Conservation (phyloP, 139 green algal genomes). For the Nannochloris sp. region DNA sequence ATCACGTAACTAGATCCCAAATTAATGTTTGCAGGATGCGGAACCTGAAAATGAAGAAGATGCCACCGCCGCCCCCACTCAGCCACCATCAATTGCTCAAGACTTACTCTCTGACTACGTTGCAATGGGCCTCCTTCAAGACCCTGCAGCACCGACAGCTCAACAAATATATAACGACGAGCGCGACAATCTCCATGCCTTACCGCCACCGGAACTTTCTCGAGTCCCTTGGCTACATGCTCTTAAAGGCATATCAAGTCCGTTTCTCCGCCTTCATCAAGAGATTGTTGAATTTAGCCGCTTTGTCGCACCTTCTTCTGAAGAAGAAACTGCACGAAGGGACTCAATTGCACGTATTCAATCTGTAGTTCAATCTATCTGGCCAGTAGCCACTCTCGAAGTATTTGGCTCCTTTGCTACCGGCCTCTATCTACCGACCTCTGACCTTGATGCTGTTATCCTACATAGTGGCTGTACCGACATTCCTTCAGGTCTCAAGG, state of each 20-base stretch:
- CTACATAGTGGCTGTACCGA: constrained; percentile 40
- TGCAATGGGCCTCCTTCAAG: constrained; percentile 2
- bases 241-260: constrained; percentile 29
- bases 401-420: constrained; percentile 82
- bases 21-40: too few relatives aligned
- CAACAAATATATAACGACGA: too few relatives aligned
- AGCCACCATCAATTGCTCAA: not conserved
- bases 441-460: constrained; percentile 89
- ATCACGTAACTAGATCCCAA: too few relatives aligned
- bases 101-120: constrained; percentile 13
- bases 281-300: constrained; percentile 71
- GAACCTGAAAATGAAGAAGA: not conserved
- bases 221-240: constrained; percentile 14
- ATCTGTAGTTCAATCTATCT: constrained; percentile 61
- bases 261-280: constrained; percentile 51
- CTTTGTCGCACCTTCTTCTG: constrained; percentile 58
- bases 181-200: not conserved
- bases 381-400: constrained; percentile 39
- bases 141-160: not conserved
- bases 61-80: not conserved
- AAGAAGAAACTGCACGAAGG: constrained; percentile 38
- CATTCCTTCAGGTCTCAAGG: constrained; percentile 53
- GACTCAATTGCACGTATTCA: constrained; percentile 43
- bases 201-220: constrained; percentile 4
- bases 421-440: constrained; percentile 89